Evolutionary conservation across 2,329 filamentous ascomycete genomes (phyloP).

Genomic region (Alternaria novae-zelandiae): DNA sequence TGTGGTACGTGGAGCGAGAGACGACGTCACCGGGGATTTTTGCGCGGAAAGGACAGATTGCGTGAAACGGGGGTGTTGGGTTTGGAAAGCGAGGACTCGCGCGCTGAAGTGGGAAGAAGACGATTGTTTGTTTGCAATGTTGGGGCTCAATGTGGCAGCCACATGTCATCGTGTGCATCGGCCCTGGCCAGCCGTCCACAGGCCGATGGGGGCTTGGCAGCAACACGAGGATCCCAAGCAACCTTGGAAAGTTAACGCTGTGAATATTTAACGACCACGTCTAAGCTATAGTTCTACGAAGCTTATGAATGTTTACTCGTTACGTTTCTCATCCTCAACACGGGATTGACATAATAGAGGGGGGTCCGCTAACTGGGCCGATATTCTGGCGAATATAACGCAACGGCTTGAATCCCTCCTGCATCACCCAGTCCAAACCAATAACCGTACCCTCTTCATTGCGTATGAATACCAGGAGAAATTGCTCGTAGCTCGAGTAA

Average conservation of each 20-base stretch:
- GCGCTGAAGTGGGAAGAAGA: slow-evolving; percentile 4
- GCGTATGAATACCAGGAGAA: not conserved
- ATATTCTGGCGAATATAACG: not conserved
- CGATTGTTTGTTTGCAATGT: slow-evolving; percentile 17
- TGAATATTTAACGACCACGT: not conserved
- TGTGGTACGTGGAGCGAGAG: slow-evolving; percentile 30
- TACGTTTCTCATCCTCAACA: not conserved
- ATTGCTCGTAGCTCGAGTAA: not conserved
- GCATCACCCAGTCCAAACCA: not conserved
- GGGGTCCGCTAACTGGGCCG: no score
- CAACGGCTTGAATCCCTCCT: not conserved
- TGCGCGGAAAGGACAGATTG: slow-evolving; percentile 19
- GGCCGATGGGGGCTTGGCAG: slow-evolving; percentile 24
- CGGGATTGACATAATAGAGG: not conserved
- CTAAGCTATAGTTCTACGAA: not conserved
- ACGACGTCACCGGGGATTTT: slow-evolving; percentile 22
- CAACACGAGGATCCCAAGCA: not conserved
- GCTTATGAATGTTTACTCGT: not conserved
- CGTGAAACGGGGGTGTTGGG: not conserved
- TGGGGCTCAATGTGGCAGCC: slow-evolving; percentile 30
- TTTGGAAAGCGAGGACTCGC: not conserved
- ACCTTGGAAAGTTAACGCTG: not conserved
- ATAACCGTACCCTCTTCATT: not conserved
- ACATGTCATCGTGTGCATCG: slow-evolving; percentile 44
- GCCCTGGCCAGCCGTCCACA: slow-evolving; percentile 28